phyloP scores from a whole-genome alignment of 2,329 filamentous ascomycete species.

The Trichoderma asperellum region DNA sequence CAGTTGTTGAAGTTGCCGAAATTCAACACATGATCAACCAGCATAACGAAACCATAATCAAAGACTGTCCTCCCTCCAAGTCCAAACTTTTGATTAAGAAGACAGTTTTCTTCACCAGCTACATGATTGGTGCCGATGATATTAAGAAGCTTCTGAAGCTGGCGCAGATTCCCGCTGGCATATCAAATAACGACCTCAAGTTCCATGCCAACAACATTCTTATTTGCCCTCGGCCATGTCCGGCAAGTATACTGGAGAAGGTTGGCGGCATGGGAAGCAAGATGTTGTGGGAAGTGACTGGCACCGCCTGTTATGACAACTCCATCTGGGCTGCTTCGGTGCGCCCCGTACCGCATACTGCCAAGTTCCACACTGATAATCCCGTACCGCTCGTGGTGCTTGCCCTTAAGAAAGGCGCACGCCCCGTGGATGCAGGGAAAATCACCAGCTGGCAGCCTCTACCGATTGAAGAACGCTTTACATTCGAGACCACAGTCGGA shows the following conservation, averaged over 20 bases:
- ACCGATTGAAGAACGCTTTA: conserved; percentile 68
- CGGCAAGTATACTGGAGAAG: conserved; percentile 73
- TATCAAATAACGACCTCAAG: conserved; percentile 73
- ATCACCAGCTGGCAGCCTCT: conserved; percentile 86
- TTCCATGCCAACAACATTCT: conserved; percentile 88
- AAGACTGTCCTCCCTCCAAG: conserved; percentile 41
- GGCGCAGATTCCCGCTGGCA: conserved; percentile 64
- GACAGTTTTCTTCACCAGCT: conserved; percentile 88
- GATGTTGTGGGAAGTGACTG: conserved; percentile 82
- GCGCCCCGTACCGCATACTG: conserved; percentile 68
- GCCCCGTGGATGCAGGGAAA: conserved; percentile 76
- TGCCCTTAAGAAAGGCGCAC: conserved; percentile 73
- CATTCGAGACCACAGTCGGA: conserved; percentile 81
- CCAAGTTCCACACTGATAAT: conserved; percentile 78
- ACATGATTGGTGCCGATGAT: conserved; percentile 76
- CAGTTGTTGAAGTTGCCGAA: conserved; percentile 77
- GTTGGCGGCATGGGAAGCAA: conserved; percentile 85
- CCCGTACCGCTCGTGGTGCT: conserved; percentile 79
- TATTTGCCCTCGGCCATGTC: conserved; percentile 79
- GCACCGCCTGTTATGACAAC: conserved; percentile 74
- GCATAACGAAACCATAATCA: conserved; percentile 67
- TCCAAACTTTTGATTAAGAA: conserved; percentile 74
- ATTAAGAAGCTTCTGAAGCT: conserved; percentile 72
- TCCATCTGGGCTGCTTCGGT: conserved; percentile 86
- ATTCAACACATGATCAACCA: conserved; percentile 87